phyloP scores from a whole-genome alignment of 2,329 filamentous ascomycete genomes.

The Fusarium sp. region DNA sequence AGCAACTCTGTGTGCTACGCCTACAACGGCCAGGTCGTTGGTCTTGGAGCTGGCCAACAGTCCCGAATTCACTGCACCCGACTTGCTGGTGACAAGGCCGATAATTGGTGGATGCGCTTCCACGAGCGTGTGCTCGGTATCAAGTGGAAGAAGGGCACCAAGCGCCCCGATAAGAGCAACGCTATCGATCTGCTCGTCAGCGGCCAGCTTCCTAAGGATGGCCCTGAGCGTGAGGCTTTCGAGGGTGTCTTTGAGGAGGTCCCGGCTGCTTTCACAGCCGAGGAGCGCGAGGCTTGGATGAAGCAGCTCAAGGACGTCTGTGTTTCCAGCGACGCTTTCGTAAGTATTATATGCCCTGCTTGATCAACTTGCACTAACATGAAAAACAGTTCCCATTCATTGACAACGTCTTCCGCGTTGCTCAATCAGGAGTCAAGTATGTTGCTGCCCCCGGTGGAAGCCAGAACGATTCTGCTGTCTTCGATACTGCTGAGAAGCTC shows the following conservation, averaged over 20 bases:
- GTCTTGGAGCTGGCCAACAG: slow-evolving; percentile 95
- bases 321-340: slow-evolving; percentile 94
- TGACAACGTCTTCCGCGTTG: slow-evolving; percentile 95
- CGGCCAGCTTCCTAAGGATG: slow-evolving; percentile 85
- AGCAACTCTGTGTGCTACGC: slow-evolving; percentile 99
- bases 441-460: slow-evolving; percentile 93
- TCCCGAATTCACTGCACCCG: slow-evolving; percentile 98
- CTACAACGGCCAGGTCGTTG: slow-evolving; percentile 91
- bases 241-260: slow-evolving; percentile 92
- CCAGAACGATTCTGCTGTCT: slow-evolving; percentile 85
- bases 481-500: slow-evolving; percentile 91
- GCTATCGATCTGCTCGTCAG: slow-evolving; percentile 96
- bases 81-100: slow-evolving; percentile 96
- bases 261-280: slow-evolving; percentile 81
- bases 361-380: slow-evolving; percentile 42
- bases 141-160: slow-evolving; percentile 97
- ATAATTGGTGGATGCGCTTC: slow-evolving; percentile 99
- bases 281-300: slow-evolving; percentile 90
- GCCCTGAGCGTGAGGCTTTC: slow-evolving; percentile 87
- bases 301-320: slow-evolving; percentile 84
- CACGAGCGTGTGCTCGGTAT: slow-evolving; percentile 88
- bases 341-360: slow-evolving; percentile 63
- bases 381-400: slow-evolving; percentile 87
- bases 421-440: slow-evolving; percentile 92
- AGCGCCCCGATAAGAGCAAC: slow-evolving; percentile 97